A percentile compares a stretch with the other conserved stretches of the same genome.
Evolutionary conservation across 768 basidiomycete species (phyloP).

Genomic region (Pisolithus albus): DNA sequence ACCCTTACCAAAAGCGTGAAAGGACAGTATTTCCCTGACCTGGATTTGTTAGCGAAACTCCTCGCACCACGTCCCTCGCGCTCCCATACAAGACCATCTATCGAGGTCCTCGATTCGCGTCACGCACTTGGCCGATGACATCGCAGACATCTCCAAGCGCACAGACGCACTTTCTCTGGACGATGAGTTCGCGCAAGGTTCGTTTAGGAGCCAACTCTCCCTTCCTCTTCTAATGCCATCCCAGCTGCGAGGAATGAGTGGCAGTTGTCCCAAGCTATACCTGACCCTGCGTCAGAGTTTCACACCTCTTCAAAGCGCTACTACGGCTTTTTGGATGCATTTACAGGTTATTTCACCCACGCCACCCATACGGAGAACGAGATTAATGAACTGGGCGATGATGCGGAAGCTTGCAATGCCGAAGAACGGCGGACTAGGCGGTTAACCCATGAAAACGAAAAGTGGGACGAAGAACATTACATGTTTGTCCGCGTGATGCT

Average conservation of each 20-base stretch:
- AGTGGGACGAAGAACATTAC: slow-evolving; percentile 82
- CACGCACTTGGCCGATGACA: slow-evolving; percentile 16
- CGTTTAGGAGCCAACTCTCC: slow-evolving; percentile 3
- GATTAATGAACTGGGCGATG: slow-evolving; percentile 67
- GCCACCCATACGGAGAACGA: slow-evolving; percentile 74
- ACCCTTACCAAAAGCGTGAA: slow-evolving; percentile 61
- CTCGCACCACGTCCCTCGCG: slow-evolving; percentile 56
- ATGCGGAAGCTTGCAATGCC: slow-evolving; percentile 50
- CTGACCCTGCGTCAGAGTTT: slow-evolving; percentile 34
- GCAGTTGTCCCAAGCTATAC: slow-evolving; percentile 62
- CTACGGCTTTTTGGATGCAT: slow-evolving; percentile 74
- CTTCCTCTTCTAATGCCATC: slow-evolving; percentile 4
- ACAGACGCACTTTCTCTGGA: slow-evolving; percentile 45
- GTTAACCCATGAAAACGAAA: slow-evolving; percentile 58
- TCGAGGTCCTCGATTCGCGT: slow-evolving; percentile 50
- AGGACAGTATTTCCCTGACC: slow-evolving; percentile 65
- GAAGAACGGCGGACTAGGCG: slow-evolving; percentile 50
- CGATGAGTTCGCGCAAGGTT: slow-evolving; percentile 56
- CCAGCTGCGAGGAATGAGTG: slow-evolving; percentile 75
- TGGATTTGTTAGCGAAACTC: slow-evolving; percentile 73
- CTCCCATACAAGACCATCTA: slow-evolving; percentile 30
- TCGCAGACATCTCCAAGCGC: slow-evolving; percentile 37
- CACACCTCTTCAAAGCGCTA: slow-evolving; percentile 37
- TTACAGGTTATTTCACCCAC: slow-evolving; percentile 71
- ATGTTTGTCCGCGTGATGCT: slow-evolving; percentile 44